Evolutionary conservation across 2,329 filamentous ascomycete species (phyloP), one percentile per base, ranked within the genome.

Genomic region (Colletotrichum destructivum): DNA sequence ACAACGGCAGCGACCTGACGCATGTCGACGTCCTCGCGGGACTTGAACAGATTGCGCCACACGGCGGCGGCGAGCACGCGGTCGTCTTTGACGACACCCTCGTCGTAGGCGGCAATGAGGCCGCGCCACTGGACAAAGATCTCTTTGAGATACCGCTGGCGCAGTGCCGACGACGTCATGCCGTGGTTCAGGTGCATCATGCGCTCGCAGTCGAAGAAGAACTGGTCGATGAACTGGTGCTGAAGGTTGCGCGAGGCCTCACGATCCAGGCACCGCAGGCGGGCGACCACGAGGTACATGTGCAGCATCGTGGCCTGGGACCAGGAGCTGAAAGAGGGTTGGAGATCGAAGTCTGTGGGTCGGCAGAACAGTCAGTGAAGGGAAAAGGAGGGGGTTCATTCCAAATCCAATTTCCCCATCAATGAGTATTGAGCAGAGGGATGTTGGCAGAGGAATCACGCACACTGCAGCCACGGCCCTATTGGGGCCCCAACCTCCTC

Each of bases 241-340:
- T 97, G 94, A 91, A 95, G 98, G 69, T 90, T 88, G 72, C 90
- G 88, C 75, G 93, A 91, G 75, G 89, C 87, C 26, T 92, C 88
- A 65, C 87, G 85, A 26, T 94, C 91, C 76, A 98, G 90, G 81
- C 91, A 92, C 75, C 96, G 93, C 76, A 98, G 86, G 68, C 95
- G 93, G 57, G 94, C 93, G 66, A 94, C 93, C 71, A 98, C 83
- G 70, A 98, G 89, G 86, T 98, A 98, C 88, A 99, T 93, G 86
- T 99, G 96, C 70, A 99, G 88, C 88, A 98, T 97, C 46, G 95
- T 96, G 55, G 98, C 92, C 82, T 98, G 95, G 23, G 95, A 94
- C 96, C 96, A 99, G 68, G 94, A 96, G 79, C 92, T 95, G 82
- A 99, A 99, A 0, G 95, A 98, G 0, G 95, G 94, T 42, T 89